phyloP scores from a whole-genome alignment of 257 asterid genomes.

The Haberlea rhodopensis region DNA sequence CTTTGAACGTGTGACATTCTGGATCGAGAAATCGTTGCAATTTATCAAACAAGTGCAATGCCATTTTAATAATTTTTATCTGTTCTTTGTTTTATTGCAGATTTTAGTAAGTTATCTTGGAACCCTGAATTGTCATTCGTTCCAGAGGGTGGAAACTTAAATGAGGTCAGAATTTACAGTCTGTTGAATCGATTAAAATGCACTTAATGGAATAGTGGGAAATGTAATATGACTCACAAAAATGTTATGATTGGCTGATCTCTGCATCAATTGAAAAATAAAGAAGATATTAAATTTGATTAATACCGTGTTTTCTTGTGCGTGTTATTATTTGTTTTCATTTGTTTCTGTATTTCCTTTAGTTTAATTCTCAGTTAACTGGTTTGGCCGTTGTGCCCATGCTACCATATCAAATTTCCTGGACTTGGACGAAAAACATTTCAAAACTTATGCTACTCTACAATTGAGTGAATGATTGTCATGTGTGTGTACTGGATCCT shows the following conservation, averaged over 20 bases:
- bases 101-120: conserved; percentile 22
- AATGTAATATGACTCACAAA: background rate
- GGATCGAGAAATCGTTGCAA: background rate
- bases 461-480: background rate
- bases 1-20: conserved; percentile 9
- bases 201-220: background rate
- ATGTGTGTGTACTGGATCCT: too few species aligned
- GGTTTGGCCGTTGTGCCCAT: background rate
- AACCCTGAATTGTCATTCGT: conserved; percentile 26
- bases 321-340: too few species aligned
- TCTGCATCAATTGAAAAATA: background rate
- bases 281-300: conserved; percentile 7
- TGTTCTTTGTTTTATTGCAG: conserved; percentile 2
- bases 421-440: too few species aligned
- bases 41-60: conserved; percentile 1
- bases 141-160: conserved; percentile 34
- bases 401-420: too few species aligned
- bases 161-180: conserved; percentile 32
- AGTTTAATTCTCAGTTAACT: background rate
- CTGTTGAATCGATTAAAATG: conserved; percentile 18
- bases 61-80: background rate
- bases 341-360: background rate
- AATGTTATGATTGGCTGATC: conserved; percentile 2
- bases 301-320: background rate
- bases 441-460: background rate